Evolutionary conservation across 148 eudicot genomes (phyloP), one percentile per base, ranked within the genome.

Genomic region (Simmondsia chinensis): DNA sequence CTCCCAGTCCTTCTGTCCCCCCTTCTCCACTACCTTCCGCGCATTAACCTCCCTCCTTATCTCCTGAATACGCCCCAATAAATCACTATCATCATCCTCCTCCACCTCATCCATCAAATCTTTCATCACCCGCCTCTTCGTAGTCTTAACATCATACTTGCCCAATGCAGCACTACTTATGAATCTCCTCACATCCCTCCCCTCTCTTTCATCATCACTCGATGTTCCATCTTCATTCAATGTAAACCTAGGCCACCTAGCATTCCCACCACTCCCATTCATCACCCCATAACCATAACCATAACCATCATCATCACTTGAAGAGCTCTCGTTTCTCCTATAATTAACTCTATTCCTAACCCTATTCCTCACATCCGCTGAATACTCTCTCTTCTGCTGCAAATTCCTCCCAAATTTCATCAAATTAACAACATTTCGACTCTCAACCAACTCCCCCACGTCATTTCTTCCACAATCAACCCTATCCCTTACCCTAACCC

Each of bases 81-180:
- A 57, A 50, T 75, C 69, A 43, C 56, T 70, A 39, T 73, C 89
- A 1, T 63, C 60, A 24, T 77, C 94, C 62, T 70, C 60, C 22
- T 56, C 40, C 22, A 73, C 73, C 46, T 31, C 59, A 29, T 68
- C 52, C 43, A 79, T 93, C 71, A 81, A 46, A 25, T 72, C 59
- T 45, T 74, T 64, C 69, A 71, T 33, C 3, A 68, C 69, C 41
- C 77, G 53, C 11, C 75, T 59, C 51, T 61, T 82, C 20, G 52
- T 76, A 2, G 19, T 64, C 66, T 72, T 85, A 25, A 59, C 64
- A 59, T 79, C 97, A 54, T 82, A 66, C 43, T 81, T 76, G 9
- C 95, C 95, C 57, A 89, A 48, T 18, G 74, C 76, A 42, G 86
- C 95, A 71, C 75, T 84, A 48, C 85, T 79, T 66, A 61, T 44